Base-by-base conservation (phyloP, 2,329 filamentous ascomycete genomes). In the Didymellaceae sp. region DNA sequence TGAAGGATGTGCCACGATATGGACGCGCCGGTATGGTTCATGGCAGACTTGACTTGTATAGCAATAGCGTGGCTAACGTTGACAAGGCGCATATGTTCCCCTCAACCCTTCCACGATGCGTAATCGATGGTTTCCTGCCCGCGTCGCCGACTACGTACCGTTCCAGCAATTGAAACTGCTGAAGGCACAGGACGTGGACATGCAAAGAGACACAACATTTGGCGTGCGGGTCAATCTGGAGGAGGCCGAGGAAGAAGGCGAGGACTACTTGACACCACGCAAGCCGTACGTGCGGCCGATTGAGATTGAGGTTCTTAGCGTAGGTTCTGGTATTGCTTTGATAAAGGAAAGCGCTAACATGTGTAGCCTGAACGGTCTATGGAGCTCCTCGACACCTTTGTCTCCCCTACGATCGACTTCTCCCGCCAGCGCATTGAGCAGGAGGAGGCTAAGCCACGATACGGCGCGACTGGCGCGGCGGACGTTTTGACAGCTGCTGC, bases 81-180 rank as follows among this genome's bases (percentile, higher is more conserved):
- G 18, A 17, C n/a, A 55, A 84, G 82, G 81, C 54, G 67, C 78
- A 14, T 77, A 83, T 52, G 72, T 84, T 16, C 78, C 80, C 24
- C 73, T 84, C 32, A 67, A 77, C n/a, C 67, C 73, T 13, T 78
- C 81, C 17, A 71, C 74, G 28, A 83, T 85, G 81, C 75, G 82
- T 56, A 83, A 82, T 62, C 67, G 70, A 45, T 82, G 77, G 77
- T 83, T 79, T 57, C 81, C 80, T 3, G 66, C 66, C 33, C 71
- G 75, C 50, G 71, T 78, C 54, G 82, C 82, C 55, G 75, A 80
- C 63, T 84, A 85, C 67, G 72, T 82, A 17, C 76, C 79, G 35
- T 58, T 65, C 26, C 63, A 67, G 30, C 76, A 80, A 54, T 52
- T 78, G 35, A 75, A 77, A 62, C 67, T 76, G 47, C 63, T 82